Evolutionary conservation across 208 protist genomes (phyloP), one percentile per base, ranked within the genome.

Genomic region (Wallacemonas sp.): DNA sequence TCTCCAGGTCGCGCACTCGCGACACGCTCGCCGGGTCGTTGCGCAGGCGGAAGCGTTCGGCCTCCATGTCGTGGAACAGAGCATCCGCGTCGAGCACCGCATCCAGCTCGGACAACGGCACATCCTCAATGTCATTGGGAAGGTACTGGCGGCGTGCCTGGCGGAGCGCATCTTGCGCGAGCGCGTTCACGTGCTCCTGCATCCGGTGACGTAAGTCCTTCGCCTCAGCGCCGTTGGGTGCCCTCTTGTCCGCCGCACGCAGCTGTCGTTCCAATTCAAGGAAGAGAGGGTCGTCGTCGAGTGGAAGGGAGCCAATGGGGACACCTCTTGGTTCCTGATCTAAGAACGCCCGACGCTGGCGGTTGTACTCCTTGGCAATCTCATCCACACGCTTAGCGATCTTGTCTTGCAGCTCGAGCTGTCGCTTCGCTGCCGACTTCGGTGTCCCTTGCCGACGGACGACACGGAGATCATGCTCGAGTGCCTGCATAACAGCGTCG

Each of bases 241-340:
- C 42, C 17, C 54, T 44, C 61, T 36, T 39, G 32, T 45, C 32
- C 26, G 75, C 46, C 34, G 50, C 34, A 0, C 63, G 59, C 34
- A 63, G 64, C 52, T 73, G 10, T 8, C 60, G 33, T 69, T 78
- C 68, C 34, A 74, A 27, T 5, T 44, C 65, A 2, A 46, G 5
- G 48, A 84, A 87, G 13, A 41, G 2, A 0, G 68, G 37, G 45
- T 89, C 79, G 3, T 70, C 61, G 36, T 85, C 65, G 1, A 89
- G 65, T 2, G 58, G 65, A 0, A 90, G 15, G 17, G 75, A 60
- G 26, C 59, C 36, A 12, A 87, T 37, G 24, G 76, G 76, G 26
- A 87, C 54, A 26, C 80, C 80, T 10, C 62, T 12, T 9, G 76
- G 75, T 33, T 80, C 57, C 27, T 54, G 68, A 55, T 68, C 46